These are phyloP conservation scores for Leishmania tropica DNA, from an alignment of 208 protist species.

Conservation along the genomic window DNA sequence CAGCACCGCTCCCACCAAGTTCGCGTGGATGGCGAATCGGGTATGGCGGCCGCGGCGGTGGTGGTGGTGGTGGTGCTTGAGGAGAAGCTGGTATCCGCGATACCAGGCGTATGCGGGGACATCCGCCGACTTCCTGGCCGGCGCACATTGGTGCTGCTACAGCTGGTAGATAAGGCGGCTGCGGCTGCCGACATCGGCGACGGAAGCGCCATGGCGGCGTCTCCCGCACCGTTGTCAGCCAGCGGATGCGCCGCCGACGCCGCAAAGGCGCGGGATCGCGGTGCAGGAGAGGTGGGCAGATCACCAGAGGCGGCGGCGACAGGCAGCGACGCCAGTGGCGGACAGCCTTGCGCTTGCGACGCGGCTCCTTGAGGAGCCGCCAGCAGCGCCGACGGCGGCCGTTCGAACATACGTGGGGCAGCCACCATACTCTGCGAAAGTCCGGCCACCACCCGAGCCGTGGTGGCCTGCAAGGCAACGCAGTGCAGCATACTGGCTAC, in stretches of 20 bases:
- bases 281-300: not conserved
- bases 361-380: not conserved
- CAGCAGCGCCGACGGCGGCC: not conserved
- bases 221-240: not conserved
- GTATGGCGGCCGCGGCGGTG: conserved; percentile 8
- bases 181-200: not conserved
- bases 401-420: not conserved
- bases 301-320: not conserved
- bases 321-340: not conserved
- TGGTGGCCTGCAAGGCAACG: conserved; percentile 22
- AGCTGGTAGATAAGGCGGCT: not conserved
- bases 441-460: conserved; percentile 5
- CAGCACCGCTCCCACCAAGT: conserved; percentile 30
- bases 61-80: conserved; percentile 4
- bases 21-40: not conserved
- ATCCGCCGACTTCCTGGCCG: not conserved
- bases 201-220: not conserved
- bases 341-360: not conserved
- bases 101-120: not conserved
- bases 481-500: conserved; percentile 43
- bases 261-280: not conserved
- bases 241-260: not conserved
- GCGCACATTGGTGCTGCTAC: not conserved
- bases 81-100: not conserved
- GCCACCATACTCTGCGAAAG: conserved; percentile 1